A percentile compares a stretch with the other conserved stretches of the same genome.
These are phyloP conservation scores for Cystobasidium slooffiae DNA, from an alignment of 1,284 basidiomycete species.

Conservation along the genomic window DNA sequence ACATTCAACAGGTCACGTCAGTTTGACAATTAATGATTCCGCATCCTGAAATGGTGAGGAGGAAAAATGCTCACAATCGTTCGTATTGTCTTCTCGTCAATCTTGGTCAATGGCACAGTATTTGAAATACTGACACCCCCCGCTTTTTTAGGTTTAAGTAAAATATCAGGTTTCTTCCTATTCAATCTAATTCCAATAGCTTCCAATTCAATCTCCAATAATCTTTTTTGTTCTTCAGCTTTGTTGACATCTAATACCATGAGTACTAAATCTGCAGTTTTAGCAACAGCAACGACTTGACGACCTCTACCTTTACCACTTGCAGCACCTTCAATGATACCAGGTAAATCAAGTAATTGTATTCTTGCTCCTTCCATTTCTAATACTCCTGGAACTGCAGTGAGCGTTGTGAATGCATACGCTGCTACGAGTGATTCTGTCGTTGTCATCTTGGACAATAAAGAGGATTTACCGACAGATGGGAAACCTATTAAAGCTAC, in stretches of 20 bases:
- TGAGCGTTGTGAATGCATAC: constrained; percentile 73
- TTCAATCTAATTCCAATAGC: constrained; percentile 96
- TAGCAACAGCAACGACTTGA: constrained; percentile 78
- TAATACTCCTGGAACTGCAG: constrained; percentile 89
- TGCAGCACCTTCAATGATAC: constrained; percentile 95
- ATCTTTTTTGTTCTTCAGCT: constrained; percentile 83
- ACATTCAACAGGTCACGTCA: not conserved
- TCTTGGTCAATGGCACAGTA: constrained; percentile 90
- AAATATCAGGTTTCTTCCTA: constrained; percentile 78
- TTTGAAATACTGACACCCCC: constrained; percentile 70
- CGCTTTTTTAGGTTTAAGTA: constrained; percentile 74
- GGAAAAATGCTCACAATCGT: constrained; percentile 69
- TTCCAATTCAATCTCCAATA: constrained; percentile 90
- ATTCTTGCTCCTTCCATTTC: constrained; percentile 92
- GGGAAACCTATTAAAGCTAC: constrained; percentile 77
- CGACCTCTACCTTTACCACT: constrained; percentile 90
- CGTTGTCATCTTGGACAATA: constrained; percentile 88
- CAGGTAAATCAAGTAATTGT: constrained; percentile 92
- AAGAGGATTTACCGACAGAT: constrained; percentile 70
- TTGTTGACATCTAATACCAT: constrained; percentile 78
- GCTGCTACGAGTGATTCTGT: constrained; percentile 86
- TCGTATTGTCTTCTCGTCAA: constrained; percentile 91
- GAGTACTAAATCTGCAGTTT: constrained; percentile 85
- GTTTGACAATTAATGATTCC: not conserved
- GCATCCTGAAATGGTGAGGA: not conserved